Evolutionary conservation across 306 rosid genomes (phyloP).

Genomic region (Corylus americana): DNA sequence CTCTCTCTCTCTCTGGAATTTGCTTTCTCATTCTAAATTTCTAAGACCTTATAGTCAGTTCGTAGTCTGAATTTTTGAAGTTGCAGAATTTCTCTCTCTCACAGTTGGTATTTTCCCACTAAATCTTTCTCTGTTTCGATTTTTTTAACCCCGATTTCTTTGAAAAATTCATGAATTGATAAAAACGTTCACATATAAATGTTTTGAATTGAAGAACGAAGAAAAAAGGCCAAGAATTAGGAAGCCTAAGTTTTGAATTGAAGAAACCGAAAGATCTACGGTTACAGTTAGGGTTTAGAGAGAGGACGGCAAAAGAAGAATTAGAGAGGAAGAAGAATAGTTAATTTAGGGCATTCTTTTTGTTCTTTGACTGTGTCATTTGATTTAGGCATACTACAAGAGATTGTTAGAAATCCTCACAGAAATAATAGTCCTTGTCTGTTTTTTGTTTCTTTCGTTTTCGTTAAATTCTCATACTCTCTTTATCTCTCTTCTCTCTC

Average conservation of each 20-base stretch:
- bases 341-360: not conserved
- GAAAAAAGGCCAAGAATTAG: too few species aligned
- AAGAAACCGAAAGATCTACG: not conserved
- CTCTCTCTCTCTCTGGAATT: not conserved
- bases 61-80: not conserved
- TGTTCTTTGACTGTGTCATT: not conserved
- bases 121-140: too few species aligned
- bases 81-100: slow-evolving; percentile 28
- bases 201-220: too few species aligned
- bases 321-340: not conserved
- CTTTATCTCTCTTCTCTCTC: not conserved
- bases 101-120: slow-evolving; percentile 7
- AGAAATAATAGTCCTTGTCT: not conserved
- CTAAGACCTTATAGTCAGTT: not conserved
- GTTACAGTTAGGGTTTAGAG: not conserved
- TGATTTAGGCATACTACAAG: not conserved
- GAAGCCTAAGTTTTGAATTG: not conserved
- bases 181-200: too few species aligned
- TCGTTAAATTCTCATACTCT: not conserved
- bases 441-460: not conserved
- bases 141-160: too few species aligned
- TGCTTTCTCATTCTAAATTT: not conserved
- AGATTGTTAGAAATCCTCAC: not conserved
- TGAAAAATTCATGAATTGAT: too few species aligned
- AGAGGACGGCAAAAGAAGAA: not conserved